Conservation (phyloP, 305 asterid species). For the Solanum aculeatissimum region DNA sequence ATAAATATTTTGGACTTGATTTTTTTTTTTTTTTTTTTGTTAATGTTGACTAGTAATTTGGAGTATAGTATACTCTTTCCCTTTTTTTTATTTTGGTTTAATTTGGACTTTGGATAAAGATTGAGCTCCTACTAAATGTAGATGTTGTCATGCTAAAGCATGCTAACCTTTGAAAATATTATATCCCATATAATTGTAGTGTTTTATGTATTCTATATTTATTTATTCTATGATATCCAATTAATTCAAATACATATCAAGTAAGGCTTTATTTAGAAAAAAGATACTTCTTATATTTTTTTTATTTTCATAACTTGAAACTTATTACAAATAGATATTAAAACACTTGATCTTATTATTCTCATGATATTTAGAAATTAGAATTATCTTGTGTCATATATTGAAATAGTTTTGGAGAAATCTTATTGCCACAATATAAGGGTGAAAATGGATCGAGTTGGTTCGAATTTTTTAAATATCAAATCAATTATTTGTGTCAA, state of each 20-base stretch:
- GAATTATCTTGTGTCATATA: not conserved
- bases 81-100: not conserved
- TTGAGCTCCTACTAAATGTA: not conserved
- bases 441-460: too few species aligned
- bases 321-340: too few species aligned
- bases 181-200: not conserved
- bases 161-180: not conserved
- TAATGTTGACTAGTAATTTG: not conserved
- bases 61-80: not conserved
- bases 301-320: too few species aligned
- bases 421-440: too few species aligned
- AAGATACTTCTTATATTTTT: too few species aligned
- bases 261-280: not conserved
- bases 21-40: not conserved
- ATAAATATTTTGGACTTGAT: not conserved
- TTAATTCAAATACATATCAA: not conserved
- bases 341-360: not conserved
- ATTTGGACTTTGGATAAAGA: not conserved
- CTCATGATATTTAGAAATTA: not conserved
- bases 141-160: not conserved
- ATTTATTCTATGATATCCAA: not conserved
- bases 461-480: too few species aligned
- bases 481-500: too few species aligned
- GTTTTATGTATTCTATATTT: not conserved
- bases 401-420: not conserved